Percentiles rank a stretch among this genome's conserved stretches.
phyloP scores from a whole-genome alignment of 2,329 filamentous ascomycete species.

The Neopestalotiopsis clavispora region DNA sequence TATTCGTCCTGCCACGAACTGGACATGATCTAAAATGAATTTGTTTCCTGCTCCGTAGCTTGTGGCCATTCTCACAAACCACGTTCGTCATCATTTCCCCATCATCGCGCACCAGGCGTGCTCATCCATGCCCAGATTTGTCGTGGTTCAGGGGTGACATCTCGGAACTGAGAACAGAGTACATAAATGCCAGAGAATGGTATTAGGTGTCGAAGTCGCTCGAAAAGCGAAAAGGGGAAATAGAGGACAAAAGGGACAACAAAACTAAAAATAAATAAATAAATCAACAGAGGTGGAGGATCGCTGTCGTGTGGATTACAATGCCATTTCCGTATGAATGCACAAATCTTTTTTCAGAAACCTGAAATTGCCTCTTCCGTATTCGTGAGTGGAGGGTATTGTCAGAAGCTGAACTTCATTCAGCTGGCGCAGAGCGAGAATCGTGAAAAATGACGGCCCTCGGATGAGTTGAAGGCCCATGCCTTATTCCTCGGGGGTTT shows the following conservation, averaged over 20 bases:
- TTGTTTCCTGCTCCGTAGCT: conserved; percentile 7
- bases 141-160: conserved; percentile 4
- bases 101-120: conserved; percentile 12
- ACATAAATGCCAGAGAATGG: background rate
- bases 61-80: background rate
- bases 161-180: conserved; percentile 5
- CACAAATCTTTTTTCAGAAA: background rate
- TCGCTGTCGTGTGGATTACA: conserved; percentile 5
- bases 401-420: background rate
- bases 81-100: conserved; percentile 13
- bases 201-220: conserved; percentile 9
- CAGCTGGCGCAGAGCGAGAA: background rate
- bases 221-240: background rate
- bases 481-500: background rate
- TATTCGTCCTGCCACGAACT: conserved; percentile 6
- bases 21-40: conserved; percentile 5
- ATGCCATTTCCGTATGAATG: conserved; percentile 6
- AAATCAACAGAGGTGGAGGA: background rate
- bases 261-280: background rate
- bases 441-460: background rate
- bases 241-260: background rate
- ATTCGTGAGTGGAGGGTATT: background rate
- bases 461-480: background rate
- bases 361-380: background rate
- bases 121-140: background rate